Base-by-base conservation (phyloP, 305 asterid species). In the Fraxinus velutina region DNA sequence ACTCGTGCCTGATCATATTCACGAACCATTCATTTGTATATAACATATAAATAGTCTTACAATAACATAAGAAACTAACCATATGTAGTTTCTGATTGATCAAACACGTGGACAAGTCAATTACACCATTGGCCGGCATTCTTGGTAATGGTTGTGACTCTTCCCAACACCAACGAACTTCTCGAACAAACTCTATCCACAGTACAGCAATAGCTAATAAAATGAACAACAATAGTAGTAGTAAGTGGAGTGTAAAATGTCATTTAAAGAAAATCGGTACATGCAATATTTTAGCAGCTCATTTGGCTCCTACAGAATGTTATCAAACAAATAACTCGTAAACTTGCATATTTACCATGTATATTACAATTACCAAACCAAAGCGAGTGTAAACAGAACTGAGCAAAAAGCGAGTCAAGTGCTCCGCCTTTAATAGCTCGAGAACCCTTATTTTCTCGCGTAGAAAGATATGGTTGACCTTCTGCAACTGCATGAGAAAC, bases 111-210 rank as follows among this genome's bases (percentile, higher is more conserved):
- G 98, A 92, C 66, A 96, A 88, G 88, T 96, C 96, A 33, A 96
- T 90, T 76, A 90, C 86, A 84, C 97, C 96, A 80, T 75, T 82
- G 84, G 89, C 73, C 34, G 91, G 93, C 94, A 93, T 90, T 87
- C 98, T 90, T 78, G 99, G 97, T 87, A 96, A 87, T 29, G 93
- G 92, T 87, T 96, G 99, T 75, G 93, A 91, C 88, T 96, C 99
- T 88, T 96, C 99, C 99, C 99, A 96, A 84, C 92, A 96, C 98
- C 98, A 96, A 70, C 97, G 96, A 80, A 96, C 92, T 88, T 96
- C 99, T 17, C 97, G 93, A 79, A 90, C 95, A 88, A 94, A 96
- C 92, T 96, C 99, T 82, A 96, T 94, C 99, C 99, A 96, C 79
- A 96, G 97, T 79, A 95, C 96, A 29, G 98, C 92, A 86, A 94